A percentile compares a stretch with the other conserved stretches of the same genome.
Evolutionary conservation across 2,329 filamentous ascomycete species (phyloP).

Genomic region (Elsinoe fawcettii): DNA sequence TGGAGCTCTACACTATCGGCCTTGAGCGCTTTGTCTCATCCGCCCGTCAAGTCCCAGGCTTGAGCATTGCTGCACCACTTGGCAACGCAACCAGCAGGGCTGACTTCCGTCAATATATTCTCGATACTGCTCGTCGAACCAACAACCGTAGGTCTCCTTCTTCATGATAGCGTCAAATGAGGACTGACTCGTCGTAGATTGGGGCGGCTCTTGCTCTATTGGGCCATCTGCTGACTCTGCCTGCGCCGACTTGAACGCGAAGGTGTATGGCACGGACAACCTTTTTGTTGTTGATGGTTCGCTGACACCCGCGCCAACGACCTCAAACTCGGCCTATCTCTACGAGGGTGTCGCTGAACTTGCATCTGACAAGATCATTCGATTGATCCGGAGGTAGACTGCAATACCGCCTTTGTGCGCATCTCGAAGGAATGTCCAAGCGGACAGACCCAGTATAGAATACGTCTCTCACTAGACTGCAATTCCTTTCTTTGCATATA

Average conservation of each 20-base stretch:
- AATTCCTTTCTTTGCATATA: no score
- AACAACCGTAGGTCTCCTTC: not conserved
- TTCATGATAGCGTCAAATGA: not conserved
- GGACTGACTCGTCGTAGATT: not conserved
- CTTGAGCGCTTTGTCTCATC: not conserved
- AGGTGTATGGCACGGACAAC: constrained; percentile 18
- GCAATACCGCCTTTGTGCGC: not conserved
- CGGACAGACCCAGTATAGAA: no score
- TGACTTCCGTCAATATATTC: not conserved
- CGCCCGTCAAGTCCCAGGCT: not conserved
- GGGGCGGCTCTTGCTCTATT: constrained; percentile 2
- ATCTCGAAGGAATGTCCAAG: no score
- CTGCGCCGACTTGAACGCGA: constrained; percentile 6
- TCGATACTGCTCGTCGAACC: not conserved
- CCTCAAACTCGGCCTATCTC: constrained; percentile 13
- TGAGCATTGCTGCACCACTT: not conserved
- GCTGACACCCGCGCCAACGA: constrained; percentile 16
- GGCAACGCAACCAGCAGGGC: not conserved
- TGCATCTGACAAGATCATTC: constrained; percentile 1
- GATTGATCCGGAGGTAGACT: not conserved
- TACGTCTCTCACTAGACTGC: no score
- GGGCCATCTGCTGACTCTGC: not conserved
- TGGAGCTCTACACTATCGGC: not conserved
- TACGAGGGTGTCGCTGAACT: constrained; percentile 10
- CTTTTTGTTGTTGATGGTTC: constrained; percentile 17